Base-by-base conservation (phyloP, 768 basidiomycete genomes). In the Tylopilus sp. region DNA sequence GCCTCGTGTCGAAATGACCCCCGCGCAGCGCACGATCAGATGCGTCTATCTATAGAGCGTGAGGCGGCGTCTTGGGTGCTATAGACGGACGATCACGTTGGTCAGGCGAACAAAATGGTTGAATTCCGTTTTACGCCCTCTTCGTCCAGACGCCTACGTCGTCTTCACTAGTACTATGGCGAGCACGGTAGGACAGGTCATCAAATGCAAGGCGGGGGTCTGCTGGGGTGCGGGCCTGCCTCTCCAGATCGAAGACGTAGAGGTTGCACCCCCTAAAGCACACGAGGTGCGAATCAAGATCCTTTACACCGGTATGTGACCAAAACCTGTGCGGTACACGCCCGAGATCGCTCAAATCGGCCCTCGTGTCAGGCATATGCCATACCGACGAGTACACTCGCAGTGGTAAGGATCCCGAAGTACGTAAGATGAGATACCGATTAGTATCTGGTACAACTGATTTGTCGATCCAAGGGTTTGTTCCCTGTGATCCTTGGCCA, bases 371-470 rank as follows among this genome's bases (percentile, higher is more conserved):
- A 89, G 89, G 89, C 56, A 89, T 99, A 68, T 99, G 97, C 74
- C 95, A 98, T 72, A 98, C 96, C 65, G 95, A 98, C 65, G 94
- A 95, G 67, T 98, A 95, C 76, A 95, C 93, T 56, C 86, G 94
- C 67, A 94, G 92, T 68, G 94, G 95, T 52, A 89, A 89, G 71
- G 96, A 99, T 70, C 85, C 94, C 38, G 97, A 98, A 82, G 95
- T 88, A 68, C 48, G 65, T 57, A 22, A 41, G 24, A 21, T 17
- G 37, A 56, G 36, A 58, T 53, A 40, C 45, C 43, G 42, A 53
- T 33, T 30, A 17, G 47, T 31, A 21, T 8, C 25, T 16, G 6
- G 29, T 28, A 2, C 25, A 52, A 61, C 52, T 40, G 50, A 46
- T 36, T 56, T 48, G 42, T 48, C 22, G 50, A 52, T 50, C 45